Percentiles rank a stretch among this genome's conserved stretches.
These are phyloP conservation scores for Alternaria angustiovoidea DNA, from an alignment of 2,329 filamentous ascomycete genomes.

Conservation along the genomic window DNA sequence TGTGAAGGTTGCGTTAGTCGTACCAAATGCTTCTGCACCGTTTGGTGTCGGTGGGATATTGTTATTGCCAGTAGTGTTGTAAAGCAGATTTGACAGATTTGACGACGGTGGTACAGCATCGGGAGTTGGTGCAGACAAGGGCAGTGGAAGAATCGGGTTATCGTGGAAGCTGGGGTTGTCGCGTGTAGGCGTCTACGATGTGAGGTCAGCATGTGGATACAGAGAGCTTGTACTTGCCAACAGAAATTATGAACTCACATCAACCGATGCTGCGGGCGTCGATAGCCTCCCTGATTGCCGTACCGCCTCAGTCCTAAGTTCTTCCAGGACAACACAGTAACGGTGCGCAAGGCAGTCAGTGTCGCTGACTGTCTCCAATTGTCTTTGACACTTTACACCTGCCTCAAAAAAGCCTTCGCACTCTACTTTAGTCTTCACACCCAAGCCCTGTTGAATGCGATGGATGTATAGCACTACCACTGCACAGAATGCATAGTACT, in stretches of 20 bases:
- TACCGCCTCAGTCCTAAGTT: slow-evolving; percentile 56
- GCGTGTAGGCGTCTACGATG: background rate
- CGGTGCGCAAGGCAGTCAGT: slow-evolving; percentile 51
- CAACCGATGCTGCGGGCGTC: background rate
- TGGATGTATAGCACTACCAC: slow-evolving; percentile 64
- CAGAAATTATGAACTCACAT: background rate
- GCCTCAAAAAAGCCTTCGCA: slow-evolving; percentile 59
- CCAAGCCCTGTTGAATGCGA: slow-evolving; percentile 59
- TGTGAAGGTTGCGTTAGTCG: slow-evolving; percentile 19
- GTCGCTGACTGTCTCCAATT: slow-evolving; percentile 41
- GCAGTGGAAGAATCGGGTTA: background rate
- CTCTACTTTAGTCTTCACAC: slow-evolving; percentile 55
- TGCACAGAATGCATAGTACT: slow-evolving; percentile 64
- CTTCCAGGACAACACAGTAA: slow-evolving; percentile 63
- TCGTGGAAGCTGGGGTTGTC: slow-evolving; percentile 1
- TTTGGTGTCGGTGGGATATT: slow-evolving; percentile 44
- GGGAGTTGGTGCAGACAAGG: background rate
- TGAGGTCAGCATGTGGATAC: background rate
- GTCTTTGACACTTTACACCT: slow-evolving; percentile 53
- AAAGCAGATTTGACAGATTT: slow-evolving; percentile 20
- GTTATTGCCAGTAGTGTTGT: background rate
- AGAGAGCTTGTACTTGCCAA: background rate
- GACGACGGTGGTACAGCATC: background rate
- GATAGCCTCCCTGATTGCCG: slow-evolving; percentile 32
- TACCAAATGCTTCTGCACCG: slow-evolving; percentile 16